A percentile compares a stretch with the other conserved stretches of the same genome.
Conservation (phyloP, 2,329 filamentous ascomycete species). For the Colletotrichum costaricense region DNA sequence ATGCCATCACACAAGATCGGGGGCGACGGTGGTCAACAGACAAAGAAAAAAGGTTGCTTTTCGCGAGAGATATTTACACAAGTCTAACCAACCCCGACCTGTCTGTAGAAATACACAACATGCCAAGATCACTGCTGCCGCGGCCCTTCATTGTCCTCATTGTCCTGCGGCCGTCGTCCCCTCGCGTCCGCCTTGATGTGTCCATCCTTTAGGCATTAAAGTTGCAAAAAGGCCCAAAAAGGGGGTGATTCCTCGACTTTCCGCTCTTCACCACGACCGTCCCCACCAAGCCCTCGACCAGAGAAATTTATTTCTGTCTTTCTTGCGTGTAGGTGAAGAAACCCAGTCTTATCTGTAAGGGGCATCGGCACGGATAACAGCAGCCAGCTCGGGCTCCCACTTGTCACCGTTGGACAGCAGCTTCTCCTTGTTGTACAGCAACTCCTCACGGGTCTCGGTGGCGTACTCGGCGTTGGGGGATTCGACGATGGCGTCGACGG, state of each 20-base stretch:
- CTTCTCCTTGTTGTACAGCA: slow-evolving; percentile 99
- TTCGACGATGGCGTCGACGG: slow-evolving; percentile 89
- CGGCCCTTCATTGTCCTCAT: slow-evolving; percentile 12
- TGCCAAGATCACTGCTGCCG: slow-evolving; percentile 17
- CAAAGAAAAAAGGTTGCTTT: slow-evolving; percentile 36
- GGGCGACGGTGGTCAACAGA: background rate
- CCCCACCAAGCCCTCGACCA: background rate
- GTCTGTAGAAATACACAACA: slow-evolving; percentile 33
- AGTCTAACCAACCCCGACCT: slow-evolving; percentile 30
- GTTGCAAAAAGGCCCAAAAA: slow-evolving; percentile 2
- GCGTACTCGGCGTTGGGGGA: slow-evolving; percentile 73
- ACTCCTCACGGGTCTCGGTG: slow-evolving; percentile 83
- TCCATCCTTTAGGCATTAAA: slow-evolving; percentile 16
- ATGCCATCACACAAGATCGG: background rate
- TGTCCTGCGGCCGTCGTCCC: slow-evolving; percentile 8
- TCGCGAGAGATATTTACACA: slow-evolving; percentile 36
- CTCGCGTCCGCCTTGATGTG: background rate
- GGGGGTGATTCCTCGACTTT: background rate
- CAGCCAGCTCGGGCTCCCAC: slow-evolving; percentile 98
- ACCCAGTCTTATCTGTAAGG: slow-evolving; percentile 77
- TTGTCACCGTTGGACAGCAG: slow-evolving; percentile 89
- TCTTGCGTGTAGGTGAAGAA: background rate
- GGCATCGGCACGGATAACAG: slow-evolving; percentile 90
- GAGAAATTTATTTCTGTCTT: background rate
- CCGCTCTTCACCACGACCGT: background rate